Percentiles rank a stretch among this genome's conserved stretches.
These are phyloP conservation scores for Chaetomium globosum DNA, from an alignment of 2,329 filamentous ascomycete species.

Conservation along the genomic window DNA sequence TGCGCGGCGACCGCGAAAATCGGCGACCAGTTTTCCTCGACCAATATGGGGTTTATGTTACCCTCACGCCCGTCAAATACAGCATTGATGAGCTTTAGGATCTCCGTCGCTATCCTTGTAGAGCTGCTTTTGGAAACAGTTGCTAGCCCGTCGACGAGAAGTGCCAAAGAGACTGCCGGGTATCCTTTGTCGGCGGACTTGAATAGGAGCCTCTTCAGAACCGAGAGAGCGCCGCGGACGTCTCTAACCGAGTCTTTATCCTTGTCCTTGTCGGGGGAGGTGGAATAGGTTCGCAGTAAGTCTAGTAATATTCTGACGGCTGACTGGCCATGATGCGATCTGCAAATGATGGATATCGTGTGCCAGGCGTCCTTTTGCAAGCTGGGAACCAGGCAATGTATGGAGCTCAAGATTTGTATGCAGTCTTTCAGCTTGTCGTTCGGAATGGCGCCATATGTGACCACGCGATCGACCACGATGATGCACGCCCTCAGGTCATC, in stretches of 20 bases:
- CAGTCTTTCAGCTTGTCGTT: conserved; percentile 63
- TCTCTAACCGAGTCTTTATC: conserved; percentile 58
- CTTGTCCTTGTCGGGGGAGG: conserved; percentile 39
- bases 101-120: conserved; percentile 50
- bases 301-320: conserved; percentile 68
- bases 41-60: conserved; percentile 57
- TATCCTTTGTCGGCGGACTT: conserved; percentile 63
- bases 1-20: conserved; percentile 62
- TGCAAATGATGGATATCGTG: conserved; percentile 69
- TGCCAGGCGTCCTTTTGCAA: conserved; percentile 69
- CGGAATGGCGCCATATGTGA: conserved; percentile 73
- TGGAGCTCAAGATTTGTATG: conserved; percentile 71
- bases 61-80: conserved; percentile 58
- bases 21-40: conserved; percentile 67
- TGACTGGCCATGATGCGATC: conserved; percentile 71
- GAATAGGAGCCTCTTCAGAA: conserved; percentile 64
- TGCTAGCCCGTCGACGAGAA: conserved; percentile 60
- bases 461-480: conserved; percentile 67
- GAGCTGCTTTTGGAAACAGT: conserved; percentile 53
- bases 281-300: conserved; percentile 56
- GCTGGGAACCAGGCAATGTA: conserved; percentile 65
- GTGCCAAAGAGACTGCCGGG: conserved; percentile 59
- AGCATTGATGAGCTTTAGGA: conserved; percentile 58
- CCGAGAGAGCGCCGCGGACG: conserved; percentile 64
- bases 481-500: conserved; percentile 70